Percentiles rank a stretch among this genome's conserved stretches.
These are phyloP conservation scores for Teratosphaeria zuluensis DNA, from an alignment of 2,329 filamentous ascomycete genomes.

Conservation along the genomic window DNA sequence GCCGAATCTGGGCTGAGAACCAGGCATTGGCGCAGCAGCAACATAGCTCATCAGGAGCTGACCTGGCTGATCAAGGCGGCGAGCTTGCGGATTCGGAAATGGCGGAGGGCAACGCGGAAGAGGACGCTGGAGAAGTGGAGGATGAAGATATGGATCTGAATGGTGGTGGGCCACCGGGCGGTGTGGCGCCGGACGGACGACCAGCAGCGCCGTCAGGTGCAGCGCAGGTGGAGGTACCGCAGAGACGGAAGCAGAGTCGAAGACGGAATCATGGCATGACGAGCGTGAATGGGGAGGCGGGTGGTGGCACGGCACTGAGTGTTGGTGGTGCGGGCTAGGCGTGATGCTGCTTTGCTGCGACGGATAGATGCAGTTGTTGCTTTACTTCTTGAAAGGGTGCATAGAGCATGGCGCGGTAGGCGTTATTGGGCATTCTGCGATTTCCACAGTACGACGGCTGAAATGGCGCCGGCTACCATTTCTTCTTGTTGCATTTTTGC, in stretches of 20 bases:
- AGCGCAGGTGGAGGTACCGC: neutral
- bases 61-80: conserved; percentile 1
- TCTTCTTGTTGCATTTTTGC: neutral
- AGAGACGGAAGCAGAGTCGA: conserved; percentile 3
- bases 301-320: conserved; percentile 10
- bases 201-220: neutral
- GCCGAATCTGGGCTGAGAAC: conserved; percentile 28
- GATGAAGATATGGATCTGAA: conserved; percentile 22
- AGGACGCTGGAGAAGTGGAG: conserved; percentile 19
- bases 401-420: neutral
- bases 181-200: neutral
- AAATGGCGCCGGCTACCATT: neutral
- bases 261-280: conserved; percentile 5
- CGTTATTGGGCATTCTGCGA: neutral
- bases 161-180: conserved; percentile 1
- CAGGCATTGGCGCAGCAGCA: conserved; percentile 7
- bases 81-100: conserved; percentile 22
- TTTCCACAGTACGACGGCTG: neutral
- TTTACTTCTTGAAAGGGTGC: neutral
- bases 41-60: neutral
- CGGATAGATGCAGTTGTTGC: neutral
- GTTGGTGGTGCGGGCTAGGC: conserved; percentile 9
- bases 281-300: conserved; percentile 5
- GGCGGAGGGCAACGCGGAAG: conserved; percentile 20
- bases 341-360: neutral